Evolutionary conservation across 331 rosid genomes (phyloP).

Genomic region (Quercus tomentella): DNA sequence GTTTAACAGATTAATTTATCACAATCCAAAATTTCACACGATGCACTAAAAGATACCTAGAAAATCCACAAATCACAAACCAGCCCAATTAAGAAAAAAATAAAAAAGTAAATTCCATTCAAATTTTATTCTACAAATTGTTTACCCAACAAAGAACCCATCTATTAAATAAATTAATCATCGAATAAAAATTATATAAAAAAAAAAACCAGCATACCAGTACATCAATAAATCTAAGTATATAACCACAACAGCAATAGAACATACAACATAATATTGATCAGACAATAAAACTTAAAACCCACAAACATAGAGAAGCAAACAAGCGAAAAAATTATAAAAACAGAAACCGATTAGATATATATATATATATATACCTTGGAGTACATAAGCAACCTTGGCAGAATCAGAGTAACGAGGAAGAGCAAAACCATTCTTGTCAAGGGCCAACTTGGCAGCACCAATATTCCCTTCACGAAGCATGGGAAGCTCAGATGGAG

Average conservation of each 20-base stretch:
- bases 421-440: slow-evolving; percentile 69
- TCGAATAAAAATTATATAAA: background rate
- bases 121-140: background rate
- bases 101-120: background rate
- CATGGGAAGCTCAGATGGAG: slow-evolving; percentile 15
- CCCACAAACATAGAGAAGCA: background rate
- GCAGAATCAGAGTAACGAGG: slow-evolving; percentile 73
- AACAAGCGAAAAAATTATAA: background rate
- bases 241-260: too few relatives aligned
- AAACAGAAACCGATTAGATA: background rate
- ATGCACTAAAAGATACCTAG: background rate
- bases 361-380: slow-evolving; percentile 31
- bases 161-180: background rate
- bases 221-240: background rate
- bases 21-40: background rate
- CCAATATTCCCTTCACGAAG: slow-evolving; percentile 60
- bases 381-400: slow-evolving; percentile 74
- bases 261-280: background rate
- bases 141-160: background rate
- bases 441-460: slow-evolving; percentile 63
- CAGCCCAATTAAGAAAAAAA: background rate
- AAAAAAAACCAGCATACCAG: background rate
- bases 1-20: too few relatives aligned
- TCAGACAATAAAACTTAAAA: background rate
- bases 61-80: background rate